phyloP scores from a whole-genome alignment of 2,329 filamentous ascomycete genomes.

The Aspergillus thermomutatus region DNA sequence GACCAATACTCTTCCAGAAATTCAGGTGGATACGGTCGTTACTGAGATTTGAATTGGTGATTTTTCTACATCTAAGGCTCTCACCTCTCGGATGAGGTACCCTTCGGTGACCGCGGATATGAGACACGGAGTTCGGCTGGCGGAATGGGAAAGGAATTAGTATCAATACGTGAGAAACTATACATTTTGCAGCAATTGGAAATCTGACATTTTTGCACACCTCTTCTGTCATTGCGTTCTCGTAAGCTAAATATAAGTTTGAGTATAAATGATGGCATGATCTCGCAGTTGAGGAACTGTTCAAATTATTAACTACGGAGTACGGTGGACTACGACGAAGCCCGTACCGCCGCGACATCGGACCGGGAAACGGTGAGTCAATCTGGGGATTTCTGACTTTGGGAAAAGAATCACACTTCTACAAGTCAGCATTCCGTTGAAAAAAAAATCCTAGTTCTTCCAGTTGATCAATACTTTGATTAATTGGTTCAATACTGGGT shows the following conservation, averaged over 20 bases:
- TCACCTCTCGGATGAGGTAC: neutral
- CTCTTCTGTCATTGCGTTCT: neutral
- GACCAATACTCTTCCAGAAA: conserved; percentile 29
- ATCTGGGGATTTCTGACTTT: neutral
- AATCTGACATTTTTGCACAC: neutral
- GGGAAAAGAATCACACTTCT: neutral
- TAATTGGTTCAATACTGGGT: neutral
- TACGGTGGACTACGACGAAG: neutral
- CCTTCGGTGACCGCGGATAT: neutral
- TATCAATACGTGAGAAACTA: neutral
- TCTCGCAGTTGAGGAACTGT: neutral
- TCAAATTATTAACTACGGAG: neutral
- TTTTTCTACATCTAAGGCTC: neutral
- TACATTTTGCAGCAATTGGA: neutral
- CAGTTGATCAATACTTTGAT: neutral
- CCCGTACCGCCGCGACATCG: conserved; percentile 13
- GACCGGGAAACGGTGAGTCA: conserved; percentile 21
- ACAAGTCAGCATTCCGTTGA: neutral
- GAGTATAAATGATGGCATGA: neutral
- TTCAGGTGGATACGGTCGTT: conserved; percentile 39
- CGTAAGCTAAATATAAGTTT: neutral
- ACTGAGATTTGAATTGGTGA: conserved; percentile 19
- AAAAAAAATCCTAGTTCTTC: neutral
- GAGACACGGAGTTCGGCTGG: neutral
- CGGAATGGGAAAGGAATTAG: neutral